Base-by-base conservation (phyloP, 768 basidiomycete genomes). In the Leucogyrophana mollusca region DNA sequence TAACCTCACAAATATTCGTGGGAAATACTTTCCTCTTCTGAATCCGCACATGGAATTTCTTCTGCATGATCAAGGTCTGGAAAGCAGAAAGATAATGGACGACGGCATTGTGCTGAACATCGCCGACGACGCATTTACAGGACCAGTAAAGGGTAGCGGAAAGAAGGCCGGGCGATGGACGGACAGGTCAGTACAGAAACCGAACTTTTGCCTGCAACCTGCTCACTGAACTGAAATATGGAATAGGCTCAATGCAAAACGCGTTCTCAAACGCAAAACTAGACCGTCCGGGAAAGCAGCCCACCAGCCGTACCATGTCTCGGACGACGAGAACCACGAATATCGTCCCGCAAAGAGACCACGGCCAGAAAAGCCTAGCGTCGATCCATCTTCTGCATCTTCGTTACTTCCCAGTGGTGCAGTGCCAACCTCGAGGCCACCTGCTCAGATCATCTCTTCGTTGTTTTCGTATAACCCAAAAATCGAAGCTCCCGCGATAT, bases 401-500 rank as follows among this genome's bases (percentile, higher is more conserved):
- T 24, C 40, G 11, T 35, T 49, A 47, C 22, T 52, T 51, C 33
- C 51, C 46, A 48, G 55, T 52, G 43, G 40, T 51, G 23, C 57
- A 57, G 38, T 57, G 49, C 30, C 57, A 53, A 32, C 39, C 58
- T 25, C 58, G 56, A 50, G 67, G 59, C 70, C 48, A 10, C 58
- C 59, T 1, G 72, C 75, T 2, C 86, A 88, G 54, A 69, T 94
- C 49, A 90, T 95, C 51, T 96, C 94, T 0, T 94, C 92, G 8
- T 73, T 95, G 7, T 95, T 95, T 70, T 82, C 90, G 3, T 88
- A 79, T 51, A 92, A 93, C 54, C 90, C 90, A 2, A 80, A 79
- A 61, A 62, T 87, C 18, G 75, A 80, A n/a, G 52, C 55, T 0
- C 77, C 77, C 13, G 60, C 56, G 18, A 56, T 56, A 37, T 46